phyloP scores from a whole-genome alignment of 2,329 filamentous ascomycete genomes.

The Penicillium olsonii region DNA sequence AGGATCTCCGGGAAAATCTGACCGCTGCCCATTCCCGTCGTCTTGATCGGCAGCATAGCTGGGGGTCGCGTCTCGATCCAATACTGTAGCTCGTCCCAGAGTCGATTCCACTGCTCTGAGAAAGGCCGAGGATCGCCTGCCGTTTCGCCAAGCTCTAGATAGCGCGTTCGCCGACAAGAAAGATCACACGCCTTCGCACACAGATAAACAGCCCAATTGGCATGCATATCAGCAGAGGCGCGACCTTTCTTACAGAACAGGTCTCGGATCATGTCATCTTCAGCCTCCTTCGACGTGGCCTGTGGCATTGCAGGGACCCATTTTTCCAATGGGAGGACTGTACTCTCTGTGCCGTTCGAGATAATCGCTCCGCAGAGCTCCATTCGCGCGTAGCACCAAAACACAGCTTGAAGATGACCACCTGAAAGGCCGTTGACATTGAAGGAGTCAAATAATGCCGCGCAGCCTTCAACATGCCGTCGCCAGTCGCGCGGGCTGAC shows the following conservation, averaged over 20 bases:
- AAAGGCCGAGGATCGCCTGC: slow-evolving; percentile 46
- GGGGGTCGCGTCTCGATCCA: slow-evolving; percentile 51
- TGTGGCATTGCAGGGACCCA: slow-evolving; percentile 46
- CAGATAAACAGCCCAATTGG: slow-evolving; percentile 61
- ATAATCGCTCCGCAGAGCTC: slow-evolving; percentile 57
- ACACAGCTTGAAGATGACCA: slow-evolving; percentile 54
- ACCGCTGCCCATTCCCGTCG: slow-evolving; percentile 35
- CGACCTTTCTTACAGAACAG: slow-evolving; percentile 22
- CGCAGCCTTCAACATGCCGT: slow-evolving; percentile 57
- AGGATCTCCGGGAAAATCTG: slow-evolving; percentile 54
- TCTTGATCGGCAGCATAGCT: slow-evolving; percentile 50
- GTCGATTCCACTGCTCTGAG: slow-evolving; percentile 44
- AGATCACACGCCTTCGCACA: slow-evolving; percentile 55
- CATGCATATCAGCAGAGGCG: slow-evolving; percentile 53
- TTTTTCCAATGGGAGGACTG: slow-evolving; percentile 50
- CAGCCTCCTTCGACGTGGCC: slow-evolving; percentile 33
- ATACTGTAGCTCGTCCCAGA: slow-evolving; percentile 53
- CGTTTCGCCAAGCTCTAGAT: slow-evolving; percentile 48
- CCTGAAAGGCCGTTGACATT: slow-evolving; percentile 53
- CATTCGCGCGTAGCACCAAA: slow-evolving; percentile 61
- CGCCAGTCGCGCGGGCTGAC: slow-evolving; percentile 53
- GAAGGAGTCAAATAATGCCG: slow-evolving; percentile 52
- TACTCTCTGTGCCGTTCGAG: slow-evolving; percentile 50
- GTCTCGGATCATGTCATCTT: slow-evolving; percentile 22
- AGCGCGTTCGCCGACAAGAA: slow-evolving; percentile 49